A percentile compares a stretch with the other conserved stretches of the same genome.
phyloP scores from a whole-genome alignment of 2,329 filamentous ascomycete genomes.

The Coleophoma eucalyptorum region DNA sequence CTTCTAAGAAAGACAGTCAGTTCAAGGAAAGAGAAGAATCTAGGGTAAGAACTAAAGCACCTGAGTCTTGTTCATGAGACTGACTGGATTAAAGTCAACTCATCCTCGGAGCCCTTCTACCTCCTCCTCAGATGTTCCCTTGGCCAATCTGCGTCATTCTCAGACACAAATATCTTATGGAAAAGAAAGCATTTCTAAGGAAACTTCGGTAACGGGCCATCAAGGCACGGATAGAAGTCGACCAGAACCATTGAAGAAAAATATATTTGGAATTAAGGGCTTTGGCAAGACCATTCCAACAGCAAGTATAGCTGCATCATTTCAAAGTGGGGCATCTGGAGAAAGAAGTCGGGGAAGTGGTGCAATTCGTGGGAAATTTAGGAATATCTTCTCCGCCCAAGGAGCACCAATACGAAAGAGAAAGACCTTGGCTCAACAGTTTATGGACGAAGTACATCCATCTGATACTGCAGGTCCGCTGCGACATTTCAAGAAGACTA shows the following conservation, averaged over 20 bases:
- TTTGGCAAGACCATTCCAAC: too few species aligned
- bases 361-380: slow-evolving; percentile 14
- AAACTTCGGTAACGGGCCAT: slow-evolving; percentile 15
- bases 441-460: slow-evolving; percentile 17
- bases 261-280: neutral
- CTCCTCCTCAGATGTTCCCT: slow-evolving; percentile 4
- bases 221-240: slow-evolving; percentile 17
- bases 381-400: slow-evolving; percentile 19
- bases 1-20: neutral
- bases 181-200: neutral
- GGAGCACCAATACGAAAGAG: neutral
- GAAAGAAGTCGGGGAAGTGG: slow-evolving; percentile 6
- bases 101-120: neutral
- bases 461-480: slow-evolving; percentile 36
- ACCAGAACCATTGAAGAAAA: neutral
- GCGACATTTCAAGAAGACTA: slow-evolving; percentile 36
- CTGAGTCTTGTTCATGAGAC: neutral
- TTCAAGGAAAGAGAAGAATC: too few species aligned
- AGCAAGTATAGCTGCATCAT: too few species aligned
- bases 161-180: neutral
- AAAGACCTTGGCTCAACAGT: neutral
- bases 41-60: neutral
- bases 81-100: neutral
- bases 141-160: neutral
- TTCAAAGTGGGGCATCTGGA: too few species aligned